phyloP scores from a whole-genome alignment of 768 basidiomycete species.

The Lactarius deliciosus region DNA sequence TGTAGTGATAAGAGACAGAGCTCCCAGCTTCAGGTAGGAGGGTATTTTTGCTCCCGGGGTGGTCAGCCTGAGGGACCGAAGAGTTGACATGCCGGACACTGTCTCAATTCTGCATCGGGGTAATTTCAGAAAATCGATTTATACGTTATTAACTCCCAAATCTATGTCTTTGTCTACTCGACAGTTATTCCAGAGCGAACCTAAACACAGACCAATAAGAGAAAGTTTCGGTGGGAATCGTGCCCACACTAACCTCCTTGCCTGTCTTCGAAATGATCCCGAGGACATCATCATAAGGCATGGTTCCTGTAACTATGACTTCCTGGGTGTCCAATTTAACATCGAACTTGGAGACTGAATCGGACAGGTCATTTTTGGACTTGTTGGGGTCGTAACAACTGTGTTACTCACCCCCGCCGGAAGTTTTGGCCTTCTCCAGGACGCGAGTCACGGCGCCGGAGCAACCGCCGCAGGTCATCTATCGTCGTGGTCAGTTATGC shows the following conservation, averaged over 20 bases:
- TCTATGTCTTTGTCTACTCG: slow-evolving; percentile 12
- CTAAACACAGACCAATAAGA: slow-evolving; percentile 4
- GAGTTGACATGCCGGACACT: neutral
- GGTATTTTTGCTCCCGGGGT: neutral
- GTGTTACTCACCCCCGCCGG: slow-evolving; percentile 4
- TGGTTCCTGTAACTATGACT: slow-evolving; percentile 63
- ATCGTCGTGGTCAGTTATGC: neutral
- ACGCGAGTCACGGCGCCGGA: slow-evolving; percentile 79
- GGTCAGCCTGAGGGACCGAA: neutral
- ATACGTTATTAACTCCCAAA: neutral
- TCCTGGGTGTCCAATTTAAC: slow-evolving; percentile 69
- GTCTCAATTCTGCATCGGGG: slow-evolving; percentile 1
- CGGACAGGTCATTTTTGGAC: slow-evolving; percentile 30
- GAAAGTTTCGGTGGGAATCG: neutral
- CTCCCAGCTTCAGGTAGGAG: neutral
- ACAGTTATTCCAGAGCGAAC: slow-evolving; percentile 21
- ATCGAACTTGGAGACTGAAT: slow-evolving; percentile 50
- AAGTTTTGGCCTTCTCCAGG: slow-evolving; percentile 49
- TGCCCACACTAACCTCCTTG: slow-evolving; percentile 60
- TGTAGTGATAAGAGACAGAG: neutral
- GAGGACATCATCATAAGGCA: slow-evolving; percentile 62
- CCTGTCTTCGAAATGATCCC: slow-evolving; percentile 89
- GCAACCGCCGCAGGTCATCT: slow-evolving; percentile 91
- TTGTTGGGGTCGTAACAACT: slow-evolving; percentile 4
- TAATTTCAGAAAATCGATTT: slow-evolving; percentile 12